Evolutionary conservation across 139 green algal genomes (phyloP).

Genomic region (Dunaliella primolecta): DNA sequence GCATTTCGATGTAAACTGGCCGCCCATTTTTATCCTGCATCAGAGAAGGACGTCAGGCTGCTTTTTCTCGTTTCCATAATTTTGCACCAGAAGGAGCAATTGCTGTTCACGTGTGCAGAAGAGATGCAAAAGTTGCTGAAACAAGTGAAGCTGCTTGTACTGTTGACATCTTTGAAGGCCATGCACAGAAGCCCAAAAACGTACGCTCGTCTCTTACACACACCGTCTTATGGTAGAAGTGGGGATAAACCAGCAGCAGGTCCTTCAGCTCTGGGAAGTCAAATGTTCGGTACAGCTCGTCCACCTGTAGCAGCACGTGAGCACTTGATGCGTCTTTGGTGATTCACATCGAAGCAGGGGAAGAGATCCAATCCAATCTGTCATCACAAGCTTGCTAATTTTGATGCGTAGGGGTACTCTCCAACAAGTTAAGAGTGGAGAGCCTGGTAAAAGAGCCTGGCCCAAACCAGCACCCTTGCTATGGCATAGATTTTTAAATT

Average conservation of each 20-base stretch:
- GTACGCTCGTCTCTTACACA: too few relatives aligned
- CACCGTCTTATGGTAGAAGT: constrained; percentile 34
- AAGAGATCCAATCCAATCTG: neutral
- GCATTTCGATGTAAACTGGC: constrained; percentile 51
- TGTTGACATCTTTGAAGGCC: too few relatives aligned
- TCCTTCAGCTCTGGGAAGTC: constrained; percentile 20
- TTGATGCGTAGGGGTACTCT: too few relatives aligned
- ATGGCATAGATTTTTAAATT: too few relatives aligned
- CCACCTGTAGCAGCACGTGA: constrained; percentile 8
- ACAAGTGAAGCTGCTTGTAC: too few relatives aligned
- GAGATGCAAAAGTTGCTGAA: too few relatives aligned
- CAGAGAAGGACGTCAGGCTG: too few relatives aligned
- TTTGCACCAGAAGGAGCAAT: too few relatives aligned
- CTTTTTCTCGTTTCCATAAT: too few relatives aligned
- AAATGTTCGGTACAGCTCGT: constrained; percentile 11
- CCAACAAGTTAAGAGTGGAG: too few relatives aligned
- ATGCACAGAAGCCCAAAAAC: too few relatives aligned
- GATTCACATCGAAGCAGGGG: neutral
- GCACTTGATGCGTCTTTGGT: neutral
- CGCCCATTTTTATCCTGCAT: constrained; percentile 42
- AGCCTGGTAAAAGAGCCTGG: neutral
- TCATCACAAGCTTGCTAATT: neutral
- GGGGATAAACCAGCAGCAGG: constrained; percentile 11
- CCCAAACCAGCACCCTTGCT: neutral
- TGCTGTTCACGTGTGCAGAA: too few relatives aligned